Base-by-base conservation (phyloP, 169 alveolate genomes). In the Eimeria praecox region DNA sequence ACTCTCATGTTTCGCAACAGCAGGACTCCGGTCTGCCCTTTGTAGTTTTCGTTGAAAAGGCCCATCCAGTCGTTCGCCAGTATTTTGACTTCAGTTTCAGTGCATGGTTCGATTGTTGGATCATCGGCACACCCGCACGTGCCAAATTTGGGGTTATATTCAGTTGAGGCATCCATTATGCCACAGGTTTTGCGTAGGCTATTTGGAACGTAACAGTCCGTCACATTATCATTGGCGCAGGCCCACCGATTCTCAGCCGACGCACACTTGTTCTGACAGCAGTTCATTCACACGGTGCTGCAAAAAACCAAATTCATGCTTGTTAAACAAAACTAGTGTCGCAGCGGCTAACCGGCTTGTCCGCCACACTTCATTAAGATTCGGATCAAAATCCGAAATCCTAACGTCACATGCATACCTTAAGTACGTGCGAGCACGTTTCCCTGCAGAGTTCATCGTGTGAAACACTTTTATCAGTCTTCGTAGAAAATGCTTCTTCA, bases 1-100 rank as follows among this genome's bases (percentile, higher is more conserved):
- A 87, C 94, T 54, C 94, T 64, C 94, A 87, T 87, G 83, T 87
- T 87, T 9, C 94, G 80, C 94, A 87, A 8, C 85, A 87, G 24
- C 30, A 87, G 8, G 42, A 62, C 46, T 10, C 94, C 94, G 59
- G 66, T 40, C 6, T 62, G 40, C 12, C 94, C 94, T 64, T 64
- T 42, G 64, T 40, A 87, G 64, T 62, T 40, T 24, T 59, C 83
- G n/a, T 62, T 62, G 83, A 87, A 87, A 24, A 64, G n/a, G 14
- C 44, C 38, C 56, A 38, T 24, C 94, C 94, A 87, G 83, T 87
- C 94, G 35, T 49, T 27, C 4, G 66, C 8, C 44, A 87, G 82
- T 38, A 62, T 38, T 59, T 62, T 87, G 52, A 87, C 82, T 33
- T 87, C 94, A 42, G 35, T 44, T 44, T 87, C 94, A 62, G 94